Evolutionary conservation across 371 early-diverging fungal species (phyloP), one percentile per base, ranked within the genome.

Genomic region (Mortierella sp.): DNA sequence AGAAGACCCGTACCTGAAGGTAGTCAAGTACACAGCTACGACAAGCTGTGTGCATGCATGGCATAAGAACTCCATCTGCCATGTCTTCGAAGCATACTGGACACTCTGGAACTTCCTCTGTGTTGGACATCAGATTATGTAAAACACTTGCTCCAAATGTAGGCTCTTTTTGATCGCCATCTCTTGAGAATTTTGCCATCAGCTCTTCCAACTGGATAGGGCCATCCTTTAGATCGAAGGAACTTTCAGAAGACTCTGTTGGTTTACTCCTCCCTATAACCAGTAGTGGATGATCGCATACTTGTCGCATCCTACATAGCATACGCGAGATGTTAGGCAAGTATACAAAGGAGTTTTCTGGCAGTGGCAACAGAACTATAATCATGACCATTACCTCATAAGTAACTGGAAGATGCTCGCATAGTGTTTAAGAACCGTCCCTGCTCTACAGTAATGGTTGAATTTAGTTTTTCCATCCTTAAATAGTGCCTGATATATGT

Each of bases 401-500:
- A 94, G 83, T 55, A 94, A 82, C 70, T 93, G 93, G 81, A 94
- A 93, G 66, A 98, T 97, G 73, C 96, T 93, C 47, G 97, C 97
- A 76, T 98, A 99, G 73, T 98, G 93, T 83, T 94, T 96, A 58
- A 96, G 84, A 9, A 97, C 95, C 1, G 98, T 94, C 17, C 93
- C 94, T 68, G 91, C 87, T 60, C 88, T 85, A 17, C 94, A 94
- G 83, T 97, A 99, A 3, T 94, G 93, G 19, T 88, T 91, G 70
- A 97, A 98, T 68, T 90, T 86, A 54, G 96, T 89, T 64, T 89
- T 85, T n/a, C 94, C 90, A 68, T 95, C 91, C 35, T 90, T 83
- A 71, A 96, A 98, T 40, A 99, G 78, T 10, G 94, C 93, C 37
- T 87, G 86, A 66, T 99, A 99, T 45, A 98, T 87, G 65, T 99